A percentile compares a stretch with the other conserved stretches of the same genome.
Conservation (phyloP, 2,329 filamentous ascomycete genomes). For the Talaromyces sp. region DNA sequence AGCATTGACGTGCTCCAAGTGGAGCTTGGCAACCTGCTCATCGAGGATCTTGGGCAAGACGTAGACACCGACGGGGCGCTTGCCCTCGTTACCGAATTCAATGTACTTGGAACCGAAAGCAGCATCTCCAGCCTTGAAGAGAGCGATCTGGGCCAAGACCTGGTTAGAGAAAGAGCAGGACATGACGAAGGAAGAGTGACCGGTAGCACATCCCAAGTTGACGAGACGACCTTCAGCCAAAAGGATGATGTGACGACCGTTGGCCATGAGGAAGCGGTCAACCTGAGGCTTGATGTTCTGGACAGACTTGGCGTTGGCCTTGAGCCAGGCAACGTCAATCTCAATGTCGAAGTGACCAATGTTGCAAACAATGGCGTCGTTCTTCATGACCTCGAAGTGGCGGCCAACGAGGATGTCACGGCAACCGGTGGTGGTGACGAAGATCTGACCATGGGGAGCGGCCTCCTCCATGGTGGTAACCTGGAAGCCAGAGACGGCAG, state of each 20-base stretch:
- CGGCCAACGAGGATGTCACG: constrained; percentile 89
- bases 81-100: constrained; percentile 89
- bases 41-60: constrained; percentile 98
- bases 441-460: constrained; percentile 85
- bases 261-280: constrained; percentile 93
- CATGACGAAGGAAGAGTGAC: constrained; percentile 99
- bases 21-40: constrained; percentile 94
- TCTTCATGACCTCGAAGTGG: constrained; percentile 94
- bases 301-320: constrained; percentile 88
- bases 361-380: constrained; percentile 99
- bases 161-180: constrained; percentile 99
- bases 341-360: constrained; percentile 99
- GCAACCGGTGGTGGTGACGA: constrained; percentile 98
- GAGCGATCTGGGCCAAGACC: constrained; percentile 97
- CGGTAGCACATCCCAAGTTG: constrained; percentile 98
- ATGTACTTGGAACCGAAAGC: constrained; percentile 90
- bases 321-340: constrained; percentile 99
- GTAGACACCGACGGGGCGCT: constrained; percentile 90
- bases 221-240: constrained; percentile 97
- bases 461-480: constrained; percentile 98
- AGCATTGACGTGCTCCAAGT: constrained; percentile 88
- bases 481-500: constrained; percentile 94
- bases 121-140: constrained; percentile 88
- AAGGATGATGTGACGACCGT: constrained; percentile 94
- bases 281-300: constrained; percentile 99